phyloP scores from a whole-genome alignment of 306 rosid species.

The Clitoria ternatea region DNA sequence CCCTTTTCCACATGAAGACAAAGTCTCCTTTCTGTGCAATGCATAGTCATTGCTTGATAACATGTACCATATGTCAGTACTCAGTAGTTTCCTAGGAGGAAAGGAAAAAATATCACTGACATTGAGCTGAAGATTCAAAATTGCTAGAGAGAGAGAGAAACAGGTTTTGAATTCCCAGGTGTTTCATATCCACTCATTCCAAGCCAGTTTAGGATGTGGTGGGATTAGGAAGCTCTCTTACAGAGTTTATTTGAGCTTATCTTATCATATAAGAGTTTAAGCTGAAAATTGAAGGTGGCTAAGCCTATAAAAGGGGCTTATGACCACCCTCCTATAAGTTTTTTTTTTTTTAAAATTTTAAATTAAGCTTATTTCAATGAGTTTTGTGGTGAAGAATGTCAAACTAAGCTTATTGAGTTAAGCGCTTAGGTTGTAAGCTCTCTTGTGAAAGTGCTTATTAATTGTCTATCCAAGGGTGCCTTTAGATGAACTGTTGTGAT shows the following conservation, averaged over 20 bases:
- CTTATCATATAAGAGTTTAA: not conserved
- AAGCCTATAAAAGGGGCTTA: not conserved
- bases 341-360: too few relatives aligned
- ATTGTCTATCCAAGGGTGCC: not conserved
- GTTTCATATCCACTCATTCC: not conserved
- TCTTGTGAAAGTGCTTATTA: not conserved
- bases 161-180: not conserved
- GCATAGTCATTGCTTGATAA: not conserved
- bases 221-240: not conserved
- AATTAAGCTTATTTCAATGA: not conserved
- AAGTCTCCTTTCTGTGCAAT: not conserved
- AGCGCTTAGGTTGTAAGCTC: not conserved
- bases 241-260: not conserved
- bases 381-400: not conserved
- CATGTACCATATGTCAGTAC: not conserved
- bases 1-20: not conserved
- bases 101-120: not conserved
- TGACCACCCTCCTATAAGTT: not conserved
- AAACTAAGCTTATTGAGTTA: not conserved
- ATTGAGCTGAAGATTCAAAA: not conserved
- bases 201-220: not conserved
- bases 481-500: not conserved
- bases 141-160: not conserved
- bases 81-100: not conserved
- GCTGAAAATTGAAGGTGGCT: not conserved